Evolutionary conservation across 306 rosid species (phyloP).

Genomic region (cucumber (Cucumis sativus)): Cucumber_9930_V3 NC_026657.2:6906501-6907000

Average conservation of each 20-base stretch:
- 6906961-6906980: neutral
- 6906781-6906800: neutral
- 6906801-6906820: neutral
- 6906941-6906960: neutral
- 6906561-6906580: neutral
- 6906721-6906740: constrained; percentile 2
- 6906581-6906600: neutral
- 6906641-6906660: neutral
- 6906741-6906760: neutral
- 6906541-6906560: constrained; percentile 6
- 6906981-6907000: neutral
- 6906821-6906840: neutral
- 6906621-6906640: constrained; percentile 2
- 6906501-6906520: neutral
- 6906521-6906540: constrained; percentile 2
- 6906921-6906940: constrained; percentile 7
- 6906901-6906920: constrained; percentile 18
- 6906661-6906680: constrained; percentile 7
- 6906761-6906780: neutral
- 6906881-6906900: constrained; percentile 6
- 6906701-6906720: neutral
- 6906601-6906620: neutral
- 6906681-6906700: neutral
- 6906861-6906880: constrained; percentile 8
- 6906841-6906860: neutral